A percentile compares a stretch with the other conserved stretches of the same genome.
Conservation (phyloP, 1,139 yeast species). For the Wickerhamomyces sp. region DNA sequence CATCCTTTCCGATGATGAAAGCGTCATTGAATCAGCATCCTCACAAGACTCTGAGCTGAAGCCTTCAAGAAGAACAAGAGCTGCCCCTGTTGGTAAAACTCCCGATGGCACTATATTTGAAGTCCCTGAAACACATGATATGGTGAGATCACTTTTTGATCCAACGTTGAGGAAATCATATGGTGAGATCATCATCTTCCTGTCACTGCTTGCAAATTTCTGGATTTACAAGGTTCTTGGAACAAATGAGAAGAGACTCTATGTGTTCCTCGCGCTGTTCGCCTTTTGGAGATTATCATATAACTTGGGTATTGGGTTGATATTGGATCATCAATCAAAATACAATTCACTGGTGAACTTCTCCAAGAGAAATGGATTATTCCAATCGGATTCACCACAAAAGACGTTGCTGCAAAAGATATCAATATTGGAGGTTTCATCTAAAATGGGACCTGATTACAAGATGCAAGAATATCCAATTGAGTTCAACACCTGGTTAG, state of each 20-base stretch:
- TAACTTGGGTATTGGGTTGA: constrained; percentile 74
- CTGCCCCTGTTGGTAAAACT: constrained; percentile 36
- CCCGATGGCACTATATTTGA: constrained; percentile 41
- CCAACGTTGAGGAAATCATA: constrained; percentile 68
- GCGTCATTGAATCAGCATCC: neutral
- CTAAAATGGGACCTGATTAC: constrained; percentile 58
- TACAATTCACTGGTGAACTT: constrained; percentile 50
- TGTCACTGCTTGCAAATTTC: constrained; percentile 46
- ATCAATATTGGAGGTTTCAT: constrained; percentile 43
- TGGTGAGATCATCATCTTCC: constrained; percentile 57
- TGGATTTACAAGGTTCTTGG: constrained; percentile 40
- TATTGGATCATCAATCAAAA: constrained; percentile 66
- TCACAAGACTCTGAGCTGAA: neutral
- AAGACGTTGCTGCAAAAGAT: constrained; percentile 37
- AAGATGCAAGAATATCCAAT: constrained; percentile 51
- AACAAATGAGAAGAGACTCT: constrained; percentile 22
- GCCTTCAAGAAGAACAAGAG: neutral
- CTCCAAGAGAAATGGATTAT: constrained; percentile 46
- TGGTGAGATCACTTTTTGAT: constrained; percentile 79
- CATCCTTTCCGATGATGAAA: neutral
- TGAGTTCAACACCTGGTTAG: constrained; percentile 80
- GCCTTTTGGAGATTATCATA: constrained; percentile 74
- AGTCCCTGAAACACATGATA: constrained; percentile 81
- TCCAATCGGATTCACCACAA: constrained; percentile 32
- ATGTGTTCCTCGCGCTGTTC: constrained; percentile 50